Conservation (phyloP, 345 rosid species). For the Rhizophora mangle region DNA sequence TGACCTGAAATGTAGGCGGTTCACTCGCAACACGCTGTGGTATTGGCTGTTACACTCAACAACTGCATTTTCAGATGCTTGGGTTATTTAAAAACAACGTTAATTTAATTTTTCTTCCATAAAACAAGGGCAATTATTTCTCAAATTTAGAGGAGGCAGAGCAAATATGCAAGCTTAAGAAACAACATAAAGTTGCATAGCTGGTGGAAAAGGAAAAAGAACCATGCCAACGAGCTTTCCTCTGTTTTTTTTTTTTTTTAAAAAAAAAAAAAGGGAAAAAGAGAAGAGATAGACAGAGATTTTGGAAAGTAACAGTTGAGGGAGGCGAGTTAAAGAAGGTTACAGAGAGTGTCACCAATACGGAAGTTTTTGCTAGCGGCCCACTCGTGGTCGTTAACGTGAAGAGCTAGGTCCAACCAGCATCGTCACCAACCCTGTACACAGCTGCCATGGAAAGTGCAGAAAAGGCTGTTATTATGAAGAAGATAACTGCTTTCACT, state of each 20-base stretch:
- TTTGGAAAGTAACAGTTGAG: too few species aligned
- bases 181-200: neutral
- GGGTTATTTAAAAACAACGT: too few species aligned
- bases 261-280: too few species aligned
- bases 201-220: neutral
- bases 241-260: too few species aligned
- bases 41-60: constrained; percentile 25
- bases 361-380: neutral
- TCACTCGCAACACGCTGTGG: constrained; percentile 38
- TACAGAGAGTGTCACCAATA: constrained; percentile 6
- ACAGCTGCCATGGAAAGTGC: neutral
- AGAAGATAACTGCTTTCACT: neutral
- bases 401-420: constrained; percentile 6
- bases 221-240: too few species aligned
- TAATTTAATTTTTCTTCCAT: too few species aligned
- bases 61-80: constrained; percentile 10
- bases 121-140: too few species aligned
- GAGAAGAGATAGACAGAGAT: too few species aligned
- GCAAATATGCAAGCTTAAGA: neutral
- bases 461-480: neutral
- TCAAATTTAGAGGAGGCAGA: too few species aligned
- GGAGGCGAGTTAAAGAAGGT: neutral
- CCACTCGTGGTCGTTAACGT: constrained; percentile 6
- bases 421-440: neutral
- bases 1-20: constrained; percentile 16